Base-by-base conservation (phyloP, 495 filamentous ascomycete species). In the Tuber indicum region DNA sequence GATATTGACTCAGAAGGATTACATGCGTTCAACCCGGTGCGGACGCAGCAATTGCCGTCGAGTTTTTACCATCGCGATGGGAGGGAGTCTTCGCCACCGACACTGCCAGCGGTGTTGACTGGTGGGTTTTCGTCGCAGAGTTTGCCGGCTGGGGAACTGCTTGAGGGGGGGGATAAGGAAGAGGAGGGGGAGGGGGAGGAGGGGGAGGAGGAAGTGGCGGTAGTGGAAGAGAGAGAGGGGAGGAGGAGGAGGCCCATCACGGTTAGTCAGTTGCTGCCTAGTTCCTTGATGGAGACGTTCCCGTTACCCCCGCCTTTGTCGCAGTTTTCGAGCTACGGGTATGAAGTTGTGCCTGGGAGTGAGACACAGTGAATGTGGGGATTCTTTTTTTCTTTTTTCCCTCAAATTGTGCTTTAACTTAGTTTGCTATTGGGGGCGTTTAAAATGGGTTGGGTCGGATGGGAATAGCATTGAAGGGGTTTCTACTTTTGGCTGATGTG, bases 241-340 rank as follows among this genome's bases (percentile, higher is more conserved):
- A 47, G 43, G n/a, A 26, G 39, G 26, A 46, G n/a, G 43, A 32
- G 62, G 23, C 43, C 72, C 23, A 70, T 82, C 26, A 81, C 81
- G 14, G 77, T 73, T 39, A 83, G 78, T 44, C 81, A 83, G 62
- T 52, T 83, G 58, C 52, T 83, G 8, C 81, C 81, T 23, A 76
- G 75, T 46, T 75, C 82, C 62, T 72, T 83, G 47, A 83, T 83
- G 81, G 81, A 83, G 76, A 78, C 81, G 39, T 83, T 83, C 62
- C 81, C 81, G 52, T 78, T 83, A 75, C 81, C 81, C 21, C 81
- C 78, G 19, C 78, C 77, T 36, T 71, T 83, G 26, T 81, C 81
- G 47, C 81, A 83, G 70, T 79, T 73, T 70, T 82, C 81, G 72
- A 82, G 80, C 52, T 76, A 79, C 47, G 76, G 45, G 17, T 49